Conservation (phyloP, 2,329 filamentous ascomycete species). For the Atkinsonella hypoxylon region DNA sequence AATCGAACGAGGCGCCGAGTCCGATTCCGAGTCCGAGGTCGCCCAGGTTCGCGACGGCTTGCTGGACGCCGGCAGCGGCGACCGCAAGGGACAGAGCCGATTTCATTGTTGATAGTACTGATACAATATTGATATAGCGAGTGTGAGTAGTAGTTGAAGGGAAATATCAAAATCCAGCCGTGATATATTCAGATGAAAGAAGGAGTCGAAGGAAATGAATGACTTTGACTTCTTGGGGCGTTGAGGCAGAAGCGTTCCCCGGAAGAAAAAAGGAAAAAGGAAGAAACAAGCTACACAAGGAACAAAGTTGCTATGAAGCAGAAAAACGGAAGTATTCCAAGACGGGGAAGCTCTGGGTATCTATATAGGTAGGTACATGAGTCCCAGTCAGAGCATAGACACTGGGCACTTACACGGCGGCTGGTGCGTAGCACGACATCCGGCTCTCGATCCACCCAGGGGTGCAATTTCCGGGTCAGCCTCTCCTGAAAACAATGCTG, state of each 20-base stretch:
- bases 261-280: constrained; percentile 13
- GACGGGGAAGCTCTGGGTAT: background rate
- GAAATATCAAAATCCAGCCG: constrained; percentile 9
- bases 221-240: constrained; percentile 31
- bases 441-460: background rate
- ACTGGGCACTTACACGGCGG: background rate
- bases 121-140: constrained; percentile 6
- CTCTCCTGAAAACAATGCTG: background rate
- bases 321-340: too few relatives aligned
- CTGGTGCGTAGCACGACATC: background rate
- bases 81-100: constrained; percentile 34
- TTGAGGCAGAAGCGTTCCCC: background rate
- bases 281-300: background rate
- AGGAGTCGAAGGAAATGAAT: constrained; percentile 42
- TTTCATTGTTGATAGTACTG: constrained; percentile 34
- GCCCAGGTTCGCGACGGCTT: constrained; percentile 34
- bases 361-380: constrained; percentile 3
- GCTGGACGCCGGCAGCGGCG: constrained; percentile 37
- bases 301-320: background rate
- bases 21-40: constrained; percentile 8
- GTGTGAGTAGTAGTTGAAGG: constrained; percentile 3
- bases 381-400: background rate
- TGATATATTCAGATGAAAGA: constrained; percentile 16
- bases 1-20: background rate
- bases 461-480: background rate